Conservation (phyloP, 2,329 filamentous ascomycete genomes). For the Purpureocillium lavendulum region DNA sequence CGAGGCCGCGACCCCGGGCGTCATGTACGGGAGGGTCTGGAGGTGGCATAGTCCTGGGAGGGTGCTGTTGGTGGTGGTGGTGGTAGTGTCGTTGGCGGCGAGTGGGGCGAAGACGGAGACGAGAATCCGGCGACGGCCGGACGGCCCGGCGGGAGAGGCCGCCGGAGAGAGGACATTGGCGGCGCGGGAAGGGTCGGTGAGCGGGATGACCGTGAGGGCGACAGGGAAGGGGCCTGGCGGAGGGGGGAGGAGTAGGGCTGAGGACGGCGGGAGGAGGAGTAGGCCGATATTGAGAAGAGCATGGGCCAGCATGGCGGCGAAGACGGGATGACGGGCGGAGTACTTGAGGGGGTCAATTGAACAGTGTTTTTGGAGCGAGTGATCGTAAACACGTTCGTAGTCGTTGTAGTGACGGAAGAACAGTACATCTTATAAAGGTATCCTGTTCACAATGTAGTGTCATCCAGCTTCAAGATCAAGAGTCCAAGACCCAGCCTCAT, state of each 20-base stretch:
- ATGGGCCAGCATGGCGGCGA: no score
- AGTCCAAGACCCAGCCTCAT: no score
- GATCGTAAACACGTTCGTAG: no score
- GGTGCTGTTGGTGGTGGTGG: no score
- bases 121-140: constrained; percentile 13
- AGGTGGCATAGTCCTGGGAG: not conserved
- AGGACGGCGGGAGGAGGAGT: constrained; percentile 7
- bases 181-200: constrained; percentile 21
- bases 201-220: constrained; percentile 12
- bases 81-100: constrained; percentile 1
- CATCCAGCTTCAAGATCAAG: no score
- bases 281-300: constrained; percentile 1
- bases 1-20: constrained; percentile 17
- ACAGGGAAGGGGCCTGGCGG: constrained; percentile 21
- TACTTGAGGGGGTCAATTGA: no score
- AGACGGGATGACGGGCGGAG: no score
- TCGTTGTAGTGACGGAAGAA: no score
- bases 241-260: constrained; percentile 17
- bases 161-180: constrained; percentile 10
- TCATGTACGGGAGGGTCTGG: constrained; percentile 21
- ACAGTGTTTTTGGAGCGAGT: no score
- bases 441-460: no score
- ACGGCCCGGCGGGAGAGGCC: constrained; percentile 13
- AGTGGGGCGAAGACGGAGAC: constrained; percentile 23
- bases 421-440: no score